Evolutionary conservation across 306 rosid species (phyloP).

Genomic region (Trifolium dubium): DNA sequence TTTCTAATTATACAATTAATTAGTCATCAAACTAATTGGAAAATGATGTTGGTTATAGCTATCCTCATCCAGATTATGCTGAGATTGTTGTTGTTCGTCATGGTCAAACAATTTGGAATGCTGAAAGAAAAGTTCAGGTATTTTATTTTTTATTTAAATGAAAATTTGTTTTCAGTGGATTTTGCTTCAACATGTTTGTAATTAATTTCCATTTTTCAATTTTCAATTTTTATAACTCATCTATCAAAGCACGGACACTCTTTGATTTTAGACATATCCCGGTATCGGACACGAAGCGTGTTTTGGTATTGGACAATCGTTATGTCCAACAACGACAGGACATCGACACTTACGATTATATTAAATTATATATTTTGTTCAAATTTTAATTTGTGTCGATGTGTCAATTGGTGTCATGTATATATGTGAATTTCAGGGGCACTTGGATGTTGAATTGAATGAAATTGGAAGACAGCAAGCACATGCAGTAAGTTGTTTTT

Average conservation of each 20-base stretch:
- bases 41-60: conserved; percentile 46
- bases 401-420: too few relatives aligned
- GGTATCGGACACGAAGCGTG: too few relatives aligned
- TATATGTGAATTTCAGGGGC: conserved; percentile 60
- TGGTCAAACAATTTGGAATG: conserved; percentile 94
- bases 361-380: too few relatives aligned
- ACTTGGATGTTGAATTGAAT: conserved; percentile 79
- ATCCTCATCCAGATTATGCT: conserved; percentile 52
- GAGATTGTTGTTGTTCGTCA: conserved; percentile 88
- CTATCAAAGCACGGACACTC: too few relatives aligned
- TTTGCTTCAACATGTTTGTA: neutral
- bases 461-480: conserved; percentile 89
- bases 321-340: too few relatives aligned
- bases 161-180: neutral
- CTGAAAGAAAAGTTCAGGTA: conserved; percentile 80
- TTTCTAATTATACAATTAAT: neutral
- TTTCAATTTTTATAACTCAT: neutral
- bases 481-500: conserved; percentile 61
- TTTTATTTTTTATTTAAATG: neutral
- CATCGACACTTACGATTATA: too few relatives aligned
- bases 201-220: neutral
- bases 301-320: too few relatives aligned
- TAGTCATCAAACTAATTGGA: conserved; percentile 26
- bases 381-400: too few relatives aligned
- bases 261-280: too few relatives aligned